Evolutionary conservation across 2,329 filamentous ascomycete species (phyloP), one percentile per base, ranked within the genome.

Genomic region (Didymella glomerata): DNA sequence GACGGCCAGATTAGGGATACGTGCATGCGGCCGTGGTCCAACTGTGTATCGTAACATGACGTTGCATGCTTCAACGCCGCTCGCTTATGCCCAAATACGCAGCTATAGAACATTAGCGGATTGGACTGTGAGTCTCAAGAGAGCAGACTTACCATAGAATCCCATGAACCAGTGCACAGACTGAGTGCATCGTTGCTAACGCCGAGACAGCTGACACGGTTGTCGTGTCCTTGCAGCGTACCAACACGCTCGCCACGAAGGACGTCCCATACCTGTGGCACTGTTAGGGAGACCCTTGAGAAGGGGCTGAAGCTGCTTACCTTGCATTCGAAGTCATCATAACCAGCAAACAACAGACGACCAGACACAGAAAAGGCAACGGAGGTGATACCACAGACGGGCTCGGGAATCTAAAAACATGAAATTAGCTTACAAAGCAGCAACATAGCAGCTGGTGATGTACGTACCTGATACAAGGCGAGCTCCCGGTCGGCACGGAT

Each of bases 321-420:
- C 90, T 98, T 99, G 93, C 95, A 99, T 81, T 99, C 95, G 74
- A 97, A 99, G 77, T 99, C 95, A 74, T 99, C 95, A 75, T 99
- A 99, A 68, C 95, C 95, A 55, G 95, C 95, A 78, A 99, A 99
- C 40, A 99, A 83, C 72, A 99, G 83, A 76, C 95, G 88, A 59
- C 95, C 95, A 57, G 95, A 99, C 14, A 99, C 94, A 16, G 95
- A 99, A 71, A 96, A 98, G 60, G 94, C 95, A 47, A 99, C 95
- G 4, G 95, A 99, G 24, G 95, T 99, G 73, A 99, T 98, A 72
- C 95, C 95, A 77, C 95, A 99, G 51, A 97, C 88, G 70, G 97
- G 96, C 74, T 96, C 94, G 77, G 97, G 93, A 72, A 94, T 97
- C 93, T 98, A 40, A 27, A 60, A n/a, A 18, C 53, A 47, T 22